Conservation (phyloP, 1,139 yeast genomes). For the Yamadazyma aaseri region DNA sequence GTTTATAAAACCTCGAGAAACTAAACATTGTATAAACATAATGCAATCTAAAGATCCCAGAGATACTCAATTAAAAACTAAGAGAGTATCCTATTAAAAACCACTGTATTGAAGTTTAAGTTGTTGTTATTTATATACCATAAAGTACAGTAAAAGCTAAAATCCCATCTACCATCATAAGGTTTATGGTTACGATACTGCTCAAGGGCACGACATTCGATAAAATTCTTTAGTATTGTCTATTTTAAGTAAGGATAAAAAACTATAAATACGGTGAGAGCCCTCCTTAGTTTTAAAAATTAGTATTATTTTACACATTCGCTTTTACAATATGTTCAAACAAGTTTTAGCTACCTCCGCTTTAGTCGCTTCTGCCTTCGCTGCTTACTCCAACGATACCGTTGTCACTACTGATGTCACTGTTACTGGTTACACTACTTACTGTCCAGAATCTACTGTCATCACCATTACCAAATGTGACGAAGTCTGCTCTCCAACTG, state of each 20-base stretch:
- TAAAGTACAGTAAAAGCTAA: too few species aligned
- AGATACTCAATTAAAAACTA: too few species aligned
- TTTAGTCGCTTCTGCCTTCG: slow-evolving; percentile 37
- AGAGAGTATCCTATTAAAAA: too few species aligned
- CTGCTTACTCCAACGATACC: slow-evolving; percentile 41
- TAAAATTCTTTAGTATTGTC: background rate
- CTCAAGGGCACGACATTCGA: background rate
- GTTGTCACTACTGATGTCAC: slow-evolving; percentile 31
- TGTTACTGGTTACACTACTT: slow-evolving; percentile 45
- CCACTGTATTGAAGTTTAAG: too few species aligned
- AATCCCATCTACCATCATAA: too few species aligned
- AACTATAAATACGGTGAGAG: slow-evolving; percentile 9
- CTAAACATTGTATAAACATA: too few species aligned
- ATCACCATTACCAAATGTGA: slow-evolving; percentile 38
- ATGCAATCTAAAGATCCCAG: too few species aligned
- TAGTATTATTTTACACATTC: slow-evolving; percentile 9
- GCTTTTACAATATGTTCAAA: slow-evolving; percentile 40
- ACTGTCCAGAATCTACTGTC: slow-evolving; percentile 44
- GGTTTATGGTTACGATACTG: background rate
- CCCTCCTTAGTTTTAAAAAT: slow-evolving; percentile 3
- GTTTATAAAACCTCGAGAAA: too few species aligned
- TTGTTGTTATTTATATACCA: too few species aligned
- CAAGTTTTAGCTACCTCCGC: slow-evolving; percentile 35
- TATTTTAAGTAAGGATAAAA: slow-evolving; percentile 1
- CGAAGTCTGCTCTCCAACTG: slow-evolving; percentile 24